Base-by-base conservation (phyloP, 2,329 filamentous ascomycete genomes). In the Endothia cerciana region DNA sequence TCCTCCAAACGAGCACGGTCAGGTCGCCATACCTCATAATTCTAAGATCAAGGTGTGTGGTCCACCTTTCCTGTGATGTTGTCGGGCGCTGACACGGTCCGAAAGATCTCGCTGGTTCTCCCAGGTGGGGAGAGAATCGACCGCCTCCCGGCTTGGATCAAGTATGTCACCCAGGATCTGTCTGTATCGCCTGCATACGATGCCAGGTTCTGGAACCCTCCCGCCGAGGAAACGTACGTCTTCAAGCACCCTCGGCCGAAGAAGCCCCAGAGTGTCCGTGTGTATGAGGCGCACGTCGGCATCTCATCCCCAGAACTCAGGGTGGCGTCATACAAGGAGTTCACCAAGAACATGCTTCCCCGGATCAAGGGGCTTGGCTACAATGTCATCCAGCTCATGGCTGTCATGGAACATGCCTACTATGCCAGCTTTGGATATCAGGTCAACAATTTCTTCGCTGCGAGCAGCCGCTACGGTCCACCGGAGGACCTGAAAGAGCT, bases 401-500 rank as follows among this genome's bases (percentile, higher is more conserved):
- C 95, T 56, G 85, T 99, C 75, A 99, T 99, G 94, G 95, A 99
- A 77, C 95, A 99, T 79, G 95, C 95, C 60, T 99, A 99, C 83
- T 99, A 99, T 77, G 95, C 95, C 73, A 98, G 94, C 75, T 99
- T 99, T 73, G 95, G 95, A 57, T 99, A 99, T 78, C 95, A 99
- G 79, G 88, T 99, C 80, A 99, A 98, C 82, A 97, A 91, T 79
- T 99, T 99, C 83, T 99, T 98, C 73, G 95, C 95, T 36, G 94
- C 94, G 15, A 97, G 94, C 78, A 98, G 94, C 77, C 89, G 95
- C 69, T 99, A 97, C 75, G 95, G 95, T 51, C 87, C 89, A 0
- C 95, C 95, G 0, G 95, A 99, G 74, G 95, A 98, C 45, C 83
- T 99, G 71, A 99, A 97, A 78, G 94, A 98, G 82, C 86, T 99